A percentile compares a stretch with the other conserved stretches of the same genome.
Evolutionary conservation across 306 rosid species (phyloP).

Genomic region (Fagus sylvatica): DNA sequence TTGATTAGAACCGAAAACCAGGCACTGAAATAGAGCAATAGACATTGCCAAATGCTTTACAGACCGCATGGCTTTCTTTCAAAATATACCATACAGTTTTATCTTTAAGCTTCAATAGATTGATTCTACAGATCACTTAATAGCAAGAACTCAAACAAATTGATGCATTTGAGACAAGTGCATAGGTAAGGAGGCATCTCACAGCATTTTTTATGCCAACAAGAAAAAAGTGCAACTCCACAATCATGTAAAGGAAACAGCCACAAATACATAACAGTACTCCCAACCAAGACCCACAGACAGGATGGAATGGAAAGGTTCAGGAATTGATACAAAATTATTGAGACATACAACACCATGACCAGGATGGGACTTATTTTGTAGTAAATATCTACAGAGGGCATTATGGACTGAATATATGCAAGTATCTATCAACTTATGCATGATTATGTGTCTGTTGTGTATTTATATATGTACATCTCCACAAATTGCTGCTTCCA

Average conservation of each 20-base stretch:
- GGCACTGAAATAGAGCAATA: too few species aligned
- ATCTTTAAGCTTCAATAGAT: background rate
- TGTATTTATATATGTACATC: background rate
- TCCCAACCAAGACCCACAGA: background rate
- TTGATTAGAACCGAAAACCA: too few species aligned
- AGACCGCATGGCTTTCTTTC: background rate
- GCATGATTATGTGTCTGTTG: background rate
- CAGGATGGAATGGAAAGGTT: background rate
- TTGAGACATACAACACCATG: background rate
- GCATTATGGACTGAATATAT: background rate
- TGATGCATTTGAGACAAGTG: background rate
- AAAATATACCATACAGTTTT: background rate
- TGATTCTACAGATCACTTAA: background rate
- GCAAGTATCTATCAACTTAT: background rate
- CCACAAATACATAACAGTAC: background rate
- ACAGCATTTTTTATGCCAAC: background rate
- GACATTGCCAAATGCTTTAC: too few species aligned
- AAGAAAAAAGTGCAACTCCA: too few species aligned
- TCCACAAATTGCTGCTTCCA: background rate
- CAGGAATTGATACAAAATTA: background rate
- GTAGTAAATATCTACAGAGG: background rate
- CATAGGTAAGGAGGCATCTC: background rate
- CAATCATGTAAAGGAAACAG: background rate
- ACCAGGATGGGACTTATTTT: background rate
- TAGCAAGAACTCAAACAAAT: background rate